Base-by-base conservation (phyloP, 352 stramenopile genomes). In the Phytophthora multivora region DNA sequence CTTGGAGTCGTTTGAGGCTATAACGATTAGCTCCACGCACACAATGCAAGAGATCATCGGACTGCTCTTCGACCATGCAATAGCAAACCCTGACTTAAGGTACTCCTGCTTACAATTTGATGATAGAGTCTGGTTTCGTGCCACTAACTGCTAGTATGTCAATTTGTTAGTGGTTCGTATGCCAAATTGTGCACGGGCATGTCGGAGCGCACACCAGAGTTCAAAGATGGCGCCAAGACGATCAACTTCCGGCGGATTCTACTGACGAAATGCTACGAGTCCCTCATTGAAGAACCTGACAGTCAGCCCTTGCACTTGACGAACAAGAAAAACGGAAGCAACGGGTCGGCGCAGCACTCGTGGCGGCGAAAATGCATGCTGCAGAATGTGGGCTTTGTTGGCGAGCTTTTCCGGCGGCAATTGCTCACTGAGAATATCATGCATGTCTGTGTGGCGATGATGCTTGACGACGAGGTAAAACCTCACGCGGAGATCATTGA, bases 361-460 rank as follows among this genome's bases (percentile, higher is more conserved):
- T 93, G 82, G 84, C 74, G 84, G 61, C 59, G 83, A 21, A 83
- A 86, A 40, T 90, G 82, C 48, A 91, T 93, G 80, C 68, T 93
- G 42, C 71, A 75, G 33, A 91, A 93, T 54, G 80, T 92, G 23
- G 72, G 71, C 23, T 71, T 92, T 26, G 74, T 92, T 1, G 83
- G 83, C n/a, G 83, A 91, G 43, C 72, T 93, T 19, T 93, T 93
- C 56, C 83, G 85, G 26, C 73, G 85, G 8, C 83, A 93, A 57
- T 45, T 93, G 38, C 71, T 93, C 28, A 91, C 83, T 6, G 85
- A 93, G 48, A 93, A 93, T 45, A 80, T 91, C 47, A 92, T 93
- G 80, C 85, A 93, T 57, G 85, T 93, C 30, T 91, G 80, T 43
- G 73, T 93, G 31, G 82, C 83, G 15, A 91, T 93, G 82, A 92